These are phyloP conservation scores for Nissolia schottii DNA, from an alignment of 306 rosid genomes.

Conservation along the genomic window DNA sequence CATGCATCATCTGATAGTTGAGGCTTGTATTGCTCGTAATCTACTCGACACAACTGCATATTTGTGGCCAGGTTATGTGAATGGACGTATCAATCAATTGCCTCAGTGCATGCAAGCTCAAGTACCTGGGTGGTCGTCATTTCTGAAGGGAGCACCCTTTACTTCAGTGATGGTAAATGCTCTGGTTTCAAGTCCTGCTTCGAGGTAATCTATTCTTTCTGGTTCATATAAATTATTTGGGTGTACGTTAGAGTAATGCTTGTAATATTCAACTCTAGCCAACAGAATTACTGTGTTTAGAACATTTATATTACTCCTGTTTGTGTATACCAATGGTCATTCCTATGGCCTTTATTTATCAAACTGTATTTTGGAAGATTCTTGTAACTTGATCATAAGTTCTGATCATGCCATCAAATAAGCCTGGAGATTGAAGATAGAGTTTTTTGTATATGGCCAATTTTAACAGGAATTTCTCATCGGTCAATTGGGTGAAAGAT, in stretches of 20 bases:
- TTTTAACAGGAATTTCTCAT: not conserved
- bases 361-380: not conserved
- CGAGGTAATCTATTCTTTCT: constrained; percentile 54
- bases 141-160: constrained; percentile 74
- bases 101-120: constrained; percentile 78
- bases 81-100: constrained; percentile 62
- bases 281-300: not conserved
- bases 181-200: constrained; percentile 83
- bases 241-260: not conserved
- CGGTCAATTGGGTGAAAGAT: constrained; percentile 3
- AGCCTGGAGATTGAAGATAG: not conserved
- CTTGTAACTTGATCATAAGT: not conserved
- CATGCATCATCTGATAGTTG: constrained; percentile 91
- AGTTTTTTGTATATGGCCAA: not conserved
- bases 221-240: not conserved
- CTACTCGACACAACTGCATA: constrained; percentile 82
- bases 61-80: constrained; percentile 87
- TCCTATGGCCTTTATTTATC: constrained; percentile 12
- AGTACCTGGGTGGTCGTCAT: constrained; percentile 82
- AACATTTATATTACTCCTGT: not conserved
- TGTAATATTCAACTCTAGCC: constrained; percentile 4
- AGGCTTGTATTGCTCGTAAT: constrained; percentile 89
- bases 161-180: constrained; percentile 60
- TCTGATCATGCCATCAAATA: not conserved
- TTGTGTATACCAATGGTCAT: not conserved